Conservation (phyloP, 495 filamentous ascomycete species). For the Trichocladium uniseriatum region DNA sequence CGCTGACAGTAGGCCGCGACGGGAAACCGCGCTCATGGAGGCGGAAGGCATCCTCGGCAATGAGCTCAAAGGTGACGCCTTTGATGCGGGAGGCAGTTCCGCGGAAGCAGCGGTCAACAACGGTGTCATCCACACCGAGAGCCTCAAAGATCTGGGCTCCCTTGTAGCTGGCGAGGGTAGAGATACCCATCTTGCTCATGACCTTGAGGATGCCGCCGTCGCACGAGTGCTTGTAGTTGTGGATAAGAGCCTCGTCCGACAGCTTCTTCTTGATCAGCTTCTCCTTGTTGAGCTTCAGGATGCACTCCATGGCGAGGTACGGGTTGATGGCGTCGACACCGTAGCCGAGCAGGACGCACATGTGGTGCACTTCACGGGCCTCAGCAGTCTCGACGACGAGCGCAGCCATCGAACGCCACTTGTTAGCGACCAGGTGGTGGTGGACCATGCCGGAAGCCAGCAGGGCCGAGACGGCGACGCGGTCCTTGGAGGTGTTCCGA, state of each 20-base stretch:
- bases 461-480: constrained; percentile 80
- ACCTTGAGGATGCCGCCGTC: constrained; percentile 98
- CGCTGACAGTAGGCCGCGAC: constrained; percentile 63
- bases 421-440: constrained; percentile 93
- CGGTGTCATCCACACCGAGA: constrained; percentile 89
- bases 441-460: constrained; percentile 93
- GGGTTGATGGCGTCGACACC: constrained; percentile 95
- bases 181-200: constrained; percentile 99
- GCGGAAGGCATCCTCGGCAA: constrained; percentile 93
- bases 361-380: constrained; percentile 96
- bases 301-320: constrained; percentile 95
- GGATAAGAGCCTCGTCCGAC: constrained; percentile 72
- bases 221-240: constrained; percentile 96
- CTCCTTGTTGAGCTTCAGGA: constrained; percentile 96
- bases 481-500: constrained; percentile 71
- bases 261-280: constrained; percentile 87
- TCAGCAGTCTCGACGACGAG: constrained; percentile 91
- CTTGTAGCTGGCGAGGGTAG: constrained; percentile 96
- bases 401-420: constrained; percentile 86
- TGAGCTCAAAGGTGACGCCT: constrained; percentile 90
- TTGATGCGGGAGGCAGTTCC: constrained; percentile 94
- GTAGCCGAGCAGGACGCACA: constrained; percentile 95
- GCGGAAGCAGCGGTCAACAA: constrained; percentile 94
- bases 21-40: constrained; percentile 96
- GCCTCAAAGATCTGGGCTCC: constrained; percentile 99